Conservation (phyloP, 2,329 filamentous ascomycete species). For the Diaporthe australafricana region DNA sequence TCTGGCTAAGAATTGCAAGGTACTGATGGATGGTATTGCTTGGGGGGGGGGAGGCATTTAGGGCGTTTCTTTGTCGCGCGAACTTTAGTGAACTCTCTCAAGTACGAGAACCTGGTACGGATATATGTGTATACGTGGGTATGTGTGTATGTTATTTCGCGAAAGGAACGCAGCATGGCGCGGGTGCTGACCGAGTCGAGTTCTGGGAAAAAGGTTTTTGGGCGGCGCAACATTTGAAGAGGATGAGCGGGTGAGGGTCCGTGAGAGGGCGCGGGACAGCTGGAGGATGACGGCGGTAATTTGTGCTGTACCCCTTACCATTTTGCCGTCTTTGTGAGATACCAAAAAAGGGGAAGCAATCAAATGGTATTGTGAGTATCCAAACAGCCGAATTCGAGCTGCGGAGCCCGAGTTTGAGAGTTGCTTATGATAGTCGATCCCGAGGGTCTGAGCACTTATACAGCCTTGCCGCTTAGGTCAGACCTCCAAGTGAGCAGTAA, state of each 20-base stretch:
- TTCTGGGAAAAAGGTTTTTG: not conserved
- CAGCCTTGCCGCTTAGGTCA: too few species aligned
- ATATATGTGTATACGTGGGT: not conserved
- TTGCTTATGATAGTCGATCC: too few species aligned
- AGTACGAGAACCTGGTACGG: not conserved
- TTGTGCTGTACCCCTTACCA: not conserved
- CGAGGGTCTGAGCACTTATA: too few species aligned
- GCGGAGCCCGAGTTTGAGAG: too few species aligned
- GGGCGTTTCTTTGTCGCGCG: not conserved
- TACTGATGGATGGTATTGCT: not conserved
- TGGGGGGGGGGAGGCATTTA: not conserved
- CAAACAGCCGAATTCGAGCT: too few species aligned
- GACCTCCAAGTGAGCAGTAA: too few species aligned
- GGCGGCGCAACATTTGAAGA: not conserved
- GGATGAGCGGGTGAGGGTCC: not conserved
- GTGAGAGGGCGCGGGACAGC: not conserved
- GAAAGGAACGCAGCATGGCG: conserved; percentile 10
- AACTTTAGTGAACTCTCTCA: not conserved
- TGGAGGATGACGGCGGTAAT: not conserved
- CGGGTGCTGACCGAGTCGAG: conserved; percentile 6
- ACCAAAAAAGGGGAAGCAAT: too few species aligned
- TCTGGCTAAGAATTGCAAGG: not conserved
- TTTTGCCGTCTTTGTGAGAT: too few species aligned
- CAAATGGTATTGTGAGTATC: too few species aligned
- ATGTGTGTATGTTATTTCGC: not conserved